These are phyloP conservation scores for Peniophora sp. DNA, from an alignment of 1,284 basidiomycete genomes.

Conservation along the genomic window DNA sequence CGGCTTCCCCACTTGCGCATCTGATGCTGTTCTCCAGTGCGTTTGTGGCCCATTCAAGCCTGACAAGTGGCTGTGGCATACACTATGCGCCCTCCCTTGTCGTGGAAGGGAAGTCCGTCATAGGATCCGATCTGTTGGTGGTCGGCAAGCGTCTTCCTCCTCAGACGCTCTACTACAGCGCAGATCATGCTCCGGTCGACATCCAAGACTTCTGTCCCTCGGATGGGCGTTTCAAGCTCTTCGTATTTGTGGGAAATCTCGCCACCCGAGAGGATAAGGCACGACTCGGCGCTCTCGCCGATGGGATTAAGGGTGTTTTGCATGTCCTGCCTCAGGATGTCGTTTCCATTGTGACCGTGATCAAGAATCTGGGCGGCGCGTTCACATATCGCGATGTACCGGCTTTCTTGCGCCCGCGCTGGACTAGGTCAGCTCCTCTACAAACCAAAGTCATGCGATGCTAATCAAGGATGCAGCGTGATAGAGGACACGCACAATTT, in stretches of 20 bases:
- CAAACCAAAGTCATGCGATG: not conserved
- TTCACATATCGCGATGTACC: constrained; percentile 44
- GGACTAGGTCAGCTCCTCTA: constrained; percentile 44
- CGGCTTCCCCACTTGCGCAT: not conserved
- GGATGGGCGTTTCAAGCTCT: constrained; percentile 63
- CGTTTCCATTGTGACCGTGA: constrained; percentile 45
- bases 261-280: constrained; percentile 13
- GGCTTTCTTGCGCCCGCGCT: constrained; percentile 45
- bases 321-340: constrained; percentile 36
- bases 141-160: constrained; percentile 57
- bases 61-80: constrained; percentile 60
- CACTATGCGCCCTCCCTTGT: constrained; percentile 51
- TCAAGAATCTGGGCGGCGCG: constrained; percentile 32
- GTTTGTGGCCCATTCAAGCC: constrained; percentile 50
- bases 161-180: constrained; percentile 52
- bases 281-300: constrained; percentile 20
- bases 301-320: constrained; percentile 10
- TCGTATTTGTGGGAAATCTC: constrained; percentile 60
- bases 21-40: constrained; percentile 43
- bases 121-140: constrained; percentile 35
- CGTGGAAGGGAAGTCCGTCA: constrained; percentile 39
- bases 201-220: constrained; percentile 64
- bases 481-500: constrained; percentile 28
- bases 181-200: constrained; percentile 54
- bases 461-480: constrained; percentile 16